phyloP scores from a whole-genome alignment of 306 rosid species.

The Cyamopsis tetragonoloba region DNA sequence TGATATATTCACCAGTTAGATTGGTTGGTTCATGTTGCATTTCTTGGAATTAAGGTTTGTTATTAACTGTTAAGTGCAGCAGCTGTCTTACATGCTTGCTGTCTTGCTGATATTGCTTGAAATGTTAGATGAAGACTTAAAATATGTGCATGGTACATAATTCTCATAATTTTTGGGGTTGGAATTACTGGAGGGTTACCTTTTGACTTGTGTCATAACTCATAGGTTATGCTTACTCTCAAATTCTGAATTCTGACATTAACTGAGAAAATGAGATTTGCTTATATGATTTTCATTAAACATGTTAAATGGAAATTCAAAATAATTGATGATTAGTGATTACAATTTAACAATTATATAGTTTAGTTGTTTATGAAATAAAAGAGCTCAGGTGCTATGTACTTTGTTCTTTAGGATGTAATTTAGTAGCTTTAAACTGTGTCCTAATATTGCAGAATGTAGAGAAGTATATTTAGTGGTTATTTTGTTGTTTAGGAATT shows the following conservation, averaged over 20 bases:
- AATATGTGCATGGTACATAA: background rate
- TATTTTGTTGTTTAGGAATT: background rate
- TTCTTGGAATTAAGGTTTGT: background rate
- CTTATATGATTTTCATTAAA: background rate
- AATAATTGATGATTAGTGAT: background rate
- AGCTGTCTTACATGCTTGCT: background rate
- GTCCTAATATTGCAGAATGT: background rate
- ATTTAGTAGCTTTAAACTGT: constrained; percentile 3
- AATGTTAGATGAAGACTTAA: constrained; percentile 5
- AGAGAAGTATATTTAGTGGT: background rate
- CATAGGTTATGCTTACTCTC: background rate
- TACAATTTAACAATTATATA: background rate
- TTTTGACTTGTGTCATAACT: constrained; percentile 1
- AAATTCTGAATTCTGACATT: background rate
- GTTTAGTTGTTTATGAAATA: background rate
- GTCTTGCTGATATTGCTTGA: background rate
- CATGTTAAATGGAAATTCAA: background rate
- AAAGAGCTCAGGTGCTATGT: background rate
- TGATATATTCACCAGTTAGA: background rate
- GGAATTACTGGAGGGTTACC: background rate
- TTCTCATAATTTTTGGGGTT: background rate
- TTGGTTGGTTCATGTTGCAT: background rate
- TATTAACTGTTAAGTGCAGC: background rate
- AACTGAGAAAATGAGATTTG: background rate
- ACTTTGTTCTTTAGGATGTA: background rate